Conservation (phyloP, 371 early-diverging fungal species). For the Lichtheimia ornata region DNA sequence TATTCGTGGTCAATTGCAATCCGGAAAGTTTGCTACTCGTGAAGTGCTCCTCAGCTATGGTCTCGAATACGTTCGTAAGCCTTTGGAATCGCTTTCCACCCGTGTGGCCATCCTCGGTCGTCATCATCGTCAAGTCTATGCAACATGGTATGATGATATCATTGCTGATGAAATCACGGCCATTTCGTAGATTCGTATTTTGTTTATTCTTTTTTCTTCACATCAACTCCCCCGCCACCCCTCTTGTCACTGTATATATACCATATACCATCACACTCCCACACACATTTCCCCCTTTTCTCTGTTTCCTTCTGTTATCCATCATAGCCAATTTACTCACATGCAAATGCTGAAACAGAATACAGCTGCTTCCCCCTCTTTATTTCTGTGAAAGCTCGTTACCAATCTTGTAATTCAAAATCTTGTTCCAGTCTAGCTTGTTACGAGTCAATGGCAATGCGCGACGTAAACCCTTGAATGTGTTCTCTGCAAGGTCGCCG, state of each 20-base stretch:
- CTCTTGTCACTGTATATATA: neutral
- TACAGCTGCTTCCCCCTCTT: neutral
- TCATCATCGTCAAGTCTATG: conserved; percentile 73
- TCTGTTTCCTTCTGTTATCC: no score
- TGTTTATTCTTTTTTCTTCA: no score
- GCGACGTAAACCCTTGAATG: conserved; percentile 90
- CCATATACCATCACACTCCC: conserved; percentile 5
- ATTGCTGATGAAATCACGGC: conserved; percentile 23
- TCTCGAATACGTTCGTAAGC: conserved; percentile 57
- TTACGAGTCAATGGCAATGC: conserved; percentile 90
- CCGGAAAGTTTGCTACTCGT: conserved; percentile 46
- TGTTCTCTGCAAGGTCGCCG: conserved; percentile 75
- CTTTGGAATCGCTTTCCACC: conserved; percentile 51
- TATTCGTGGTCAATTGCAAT: conserved; percentile 55
- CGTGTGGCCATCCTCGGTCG: conserved; percentile 51
- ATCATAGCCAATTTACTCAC: no score
- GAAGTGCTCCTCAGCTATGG: conserved; percentile 60
- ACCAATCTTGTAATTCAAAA: conserved; percentile 63
- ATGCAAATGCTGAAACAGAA: no score
- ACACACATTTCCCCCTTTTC: neutral
- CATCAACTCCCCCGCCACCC: neutral
- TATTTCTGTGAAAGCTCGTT: conserved; percentile 50
- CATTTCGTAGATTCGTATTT: neutral
- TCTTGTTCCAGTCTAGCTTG: conserved; percentile 93
- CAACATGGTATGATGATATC: conserved; percentile 64